Evolutionary conservation across 2,329 filamentous ascomycete species (phyloP).

Genomic region (Cryphonectria nitschkei): DNA sequence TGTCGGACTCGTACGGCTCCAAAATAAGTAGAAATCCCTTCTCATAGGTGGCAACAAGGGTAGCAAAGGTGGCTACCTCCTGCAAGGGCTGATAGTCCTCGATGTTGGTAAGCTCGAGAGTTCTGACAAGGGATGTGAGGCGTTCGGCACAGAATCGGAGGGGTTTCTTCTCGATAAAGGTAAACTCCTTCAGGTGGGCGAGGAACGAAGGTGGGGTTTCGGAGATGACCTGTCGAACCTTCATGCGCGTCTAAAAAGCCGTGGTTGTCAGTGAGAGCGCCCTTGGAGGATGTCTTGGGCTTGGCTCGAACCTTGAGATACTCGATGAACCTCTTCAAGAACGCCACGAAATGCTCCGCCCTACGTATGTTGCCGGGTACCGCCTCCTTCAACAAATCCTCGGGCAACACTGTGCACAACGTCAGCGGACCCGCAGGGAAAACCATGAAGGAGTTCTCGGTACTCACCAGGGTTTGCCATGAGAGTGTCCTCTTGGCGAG

Average conservation of each 20-base stretch:
- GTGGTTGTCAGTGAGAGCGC: background rate
- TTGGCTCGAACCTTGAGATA: conserved; percentile 72
- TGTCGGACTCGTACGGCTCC: conserved; percentile 96
- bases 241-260: conserved; percentile 81
- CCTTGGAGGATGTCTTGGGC: conserved; percentile 21
- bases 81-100: conserved; percentile 97
- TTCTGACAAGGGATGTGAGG: conserved; percentile 90
- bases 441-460: too few species aligned
- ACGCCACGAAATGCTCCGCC: conserved; percentile 94
- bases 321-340: conserved; percentile 95
- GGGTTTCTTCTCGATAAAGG: conserved; percentile 97
- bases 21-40: conserved; percentile 94
- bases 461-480: conserved; percentile 81
- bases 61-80: conserved; percentile 97
- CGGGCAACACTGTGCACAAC: conserved; percentile 68
- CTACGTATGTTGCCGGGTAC: conserved; percentile 94
- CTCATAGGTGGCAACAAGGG: conserved; percentile 93
- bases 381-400: conserved; percentile 92
- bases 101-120: conserved; percentile 93
- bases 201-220: conserved; percentile 96
- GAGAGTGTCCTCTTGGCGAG: conserved; percentile 90
- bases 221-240: conserved; percentile 94
- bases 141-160: conserved; percentile 93
- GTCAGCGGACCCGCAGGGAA: background rate
- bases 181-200: conserved; percentile 89